These are phyloP conservation scores for Anthostomella pinea DNA, from an alignment of 2,329 filamentous ascomycete genomes.

Conservation along the genomic window DNA sequence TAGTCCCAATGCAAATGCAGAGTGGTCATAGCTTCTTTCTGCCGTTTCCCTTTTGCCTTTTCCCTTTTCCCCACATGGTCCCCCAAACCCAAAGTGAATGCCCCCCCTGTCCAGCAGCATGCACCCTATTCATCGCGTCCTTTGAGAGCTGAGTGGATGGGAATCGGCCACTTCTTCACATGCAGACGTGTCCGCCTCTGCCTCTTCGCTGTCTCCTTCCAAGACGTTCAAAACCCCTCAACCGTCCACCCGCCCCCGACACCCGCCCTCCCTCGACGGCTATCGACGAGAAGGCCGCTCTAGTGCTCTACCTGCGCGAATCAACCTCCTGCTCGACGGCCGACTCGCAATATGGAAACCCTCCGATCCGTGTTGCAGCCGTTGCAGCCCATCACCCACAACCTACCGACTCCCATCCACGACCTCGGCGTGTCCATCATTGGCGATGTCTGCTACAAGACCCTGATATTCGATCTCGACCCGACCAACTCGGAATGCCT, in stretches of 20 bases:
- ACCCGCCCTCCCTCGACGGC: not conserved
- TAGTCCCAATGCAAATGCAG: constrained; percentile 1
- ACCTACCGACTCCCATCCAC: constrained; percentile 70
- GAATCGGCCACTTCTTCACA: not conserved
- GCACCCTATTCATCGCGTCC: too few relatives aligned
- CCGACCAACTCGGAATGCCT: constrained; percentile 73
- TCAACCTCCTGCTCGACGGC: not conserved
- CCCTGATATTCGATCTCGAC: constrained; percentile 82
- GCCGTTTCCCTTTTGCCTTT: not conserved
- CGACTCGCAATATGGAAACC: constrained; percentile 53
- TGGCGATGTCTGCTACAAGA: constrained; percentile 79
- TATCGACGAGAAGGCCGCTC: not conserved
- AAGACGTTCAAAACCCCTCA: not conserved
- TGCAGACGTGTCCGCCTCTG: not conserved
- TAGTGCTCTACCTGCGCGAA: not conserved
- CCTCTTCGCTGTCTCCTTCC: not conserved
- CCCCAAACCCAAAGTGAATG: too few relatives aligned
- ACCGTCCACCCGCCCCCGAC: not conserved
- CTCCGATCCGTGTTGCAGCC: constrained; percentile 62
- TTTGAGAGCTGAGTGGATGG: too few relatives aligned
- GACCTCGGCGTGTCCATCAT: constrained; percentile 76
- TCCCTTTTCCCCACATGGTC: constrained; percentile 3
- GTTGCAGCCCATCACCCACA: constrained; percentile 63
- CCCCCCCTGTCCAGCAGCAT: too few relatives aligned
- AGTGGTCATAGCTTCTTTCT: constrained; percentile 1